phyloP scores from a whole-genome alignment of 2,329 filamentous ascomycete species.

The Diaporthe australafricana region DNA sequence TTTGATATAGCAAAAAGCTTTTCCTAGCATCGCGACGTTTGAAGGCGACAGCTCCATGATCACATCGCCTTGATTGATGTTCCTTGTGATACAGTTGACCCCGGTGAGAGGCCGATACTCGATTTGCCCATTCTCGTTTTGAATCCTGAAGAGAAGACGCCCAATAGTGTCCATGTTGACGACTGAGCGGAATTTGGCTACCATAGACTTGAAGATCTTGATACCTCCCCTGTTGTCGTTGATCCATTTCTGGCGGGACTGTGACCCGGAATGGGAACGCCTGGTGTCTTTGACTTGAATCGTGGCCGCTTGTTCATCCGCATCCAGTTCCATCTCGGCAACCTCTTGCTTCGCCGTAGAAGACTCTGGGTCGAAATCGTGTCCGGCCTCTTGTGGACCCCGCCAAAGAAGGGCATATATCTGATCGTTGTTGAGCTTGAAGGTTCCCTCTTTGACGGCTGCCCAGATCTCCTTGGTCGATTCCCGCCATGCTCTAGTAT shows the following conservation, averaged over 20 bases:
- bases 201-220: not conserved
- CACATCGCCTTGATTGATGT: not conserved
- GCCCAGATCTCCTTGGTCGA: constrained; percentile 14
- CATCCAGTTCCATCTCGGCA: not conserved
- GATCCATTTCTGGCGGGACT: not conserved
- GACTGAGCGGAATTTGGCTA: not conserved
- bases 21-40: constrained; percentile 11
- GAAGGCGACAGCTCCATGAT: not conserved
- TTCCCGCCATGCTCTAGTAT: constrained; percentile 27
- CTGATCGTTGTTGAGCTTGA: not conserved
- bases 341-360: not conserved
- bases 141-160: not conserved
- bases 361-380: not conserved
- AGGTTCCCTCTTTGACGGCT: not conserved
- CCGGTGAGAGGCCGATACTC: not conserved
- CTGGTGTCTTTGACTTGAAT: not conserved
- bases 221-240: not conserved
- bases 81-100: not conserved
- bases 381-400: not conserved
- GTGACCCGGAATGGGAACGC: not conserved
- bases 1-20: constrained; percentile 27
- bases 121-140: not conserved
- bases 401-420: not conserved
- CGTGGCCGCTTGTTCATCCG: not conserved
- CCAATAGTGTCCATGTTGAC: not conserved